Evolutionary conservation across 768 basidiomycete species (phyloP).

Genomic region (Chalciporus sphaerocephalus): DNA sequence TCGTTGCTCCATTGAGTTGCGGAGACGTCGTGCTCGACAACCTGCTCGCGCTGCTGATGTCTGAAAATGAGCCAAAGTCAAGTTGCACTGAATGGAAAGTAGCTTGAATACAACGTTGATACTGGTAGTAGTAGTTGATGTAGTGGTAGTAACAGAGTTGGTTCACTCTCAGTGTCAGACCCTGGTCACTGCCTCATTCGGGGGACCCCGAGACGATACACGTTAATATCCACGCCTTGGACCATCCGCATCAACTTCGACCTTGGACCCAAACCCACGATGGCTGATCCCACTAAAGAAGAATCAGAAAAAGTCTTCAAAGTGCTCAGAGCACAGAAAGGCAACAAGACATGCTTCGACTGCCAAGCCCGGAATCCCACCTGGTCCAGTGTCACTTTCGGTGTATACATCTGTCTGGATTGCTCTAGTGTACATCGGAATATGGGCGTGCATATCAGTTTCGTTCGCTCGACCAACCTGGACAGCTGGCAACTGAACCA

Average conservation of each 20-base stretch:
- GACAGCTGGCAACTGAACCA: conserved; percentile 91
- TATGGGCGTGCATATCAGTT: conserved; percentile 97
- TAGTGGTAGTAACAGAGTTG: too few relatives aligned
- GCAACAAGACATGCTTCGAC: conserved; percentile 94
- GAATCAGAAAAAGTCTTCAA: conserved; percentile 87
- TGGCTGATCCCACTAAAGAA: conserved; percentile 77
- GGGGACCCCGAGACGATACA: conserved; percentile 20
- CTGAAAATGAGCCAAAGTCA: too few relatives aligned
- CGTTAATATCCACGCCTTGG: conserved; percentile 9
- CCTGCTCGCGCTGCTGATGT: too few relatives aligned
- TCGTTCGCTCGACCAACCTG: conserved; percentile 94
- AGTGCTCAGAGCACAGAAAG: conserved; percentile 77
- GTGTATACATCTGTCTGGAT: conserved; percentile 95
- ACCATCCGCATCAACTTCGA: conserved; percentile 8
- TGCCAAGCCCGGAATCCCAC: conserved; percentile 95
- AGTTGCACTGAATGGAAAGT: too few relatives aligned
- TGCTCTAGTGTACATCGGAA: conserved; percentile 95
- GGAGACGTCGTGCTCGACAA: too few relatives aligned
- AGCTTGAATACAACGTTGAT: too few relatives aligned
- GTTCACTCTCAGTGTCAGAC: too few relatives aligned
- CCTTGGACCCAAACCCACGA: conserved; percentile 24
- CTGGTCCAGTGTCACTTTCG: conserved; percentile 95
- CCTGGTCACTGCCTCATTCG: conserved; percentile 8
- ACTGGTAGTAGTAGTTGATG: too few relatives aligned
- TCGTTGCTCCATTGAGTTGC: too few relatives aligned